phyloP scores from a whole-genome alignment of 1,284 basidiomycete genomes.

The Apiotrichum porosum region DNA sequence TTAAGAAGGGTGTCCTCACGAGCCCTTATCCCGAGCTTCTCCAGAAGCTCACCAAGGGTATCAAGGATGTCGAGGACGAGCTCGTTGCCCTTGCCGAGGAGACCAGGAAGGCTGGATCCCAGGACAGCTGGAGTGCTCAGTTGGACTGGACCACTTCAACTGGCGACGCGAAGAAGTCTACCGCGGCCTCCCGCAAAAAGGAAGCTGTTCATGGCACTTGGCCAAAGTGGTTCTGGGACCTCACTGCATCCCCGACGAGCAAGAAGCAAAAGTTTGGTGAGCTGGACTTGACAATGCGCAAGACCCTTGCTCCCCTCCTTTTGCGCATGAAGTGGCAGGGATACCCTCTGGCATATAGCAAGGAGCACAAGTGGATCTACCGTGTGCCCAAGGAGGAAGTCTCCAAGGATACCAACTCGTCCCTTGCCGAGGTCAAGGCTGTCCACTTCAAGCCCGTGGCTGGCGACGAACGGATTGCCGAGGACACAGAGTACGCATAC shows the following conservation, averaged over 20 bases:
- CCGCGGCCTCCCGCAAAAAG: background rate
- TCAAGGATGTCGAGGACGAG: background rate
- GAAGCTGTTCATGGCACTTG: slow-evolving; percentile 44
- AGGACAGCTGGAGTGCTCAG: slow-evolving; percentile 9
- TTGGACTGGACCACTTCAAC: slow-evolving; percentile 9
- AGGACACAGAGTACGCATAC: slow-evolving; percentile 52
- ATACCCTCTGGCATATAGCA: slow-evolving; percentile 78
- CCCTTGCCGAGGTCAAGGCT: slow-evolving; percentile 41
- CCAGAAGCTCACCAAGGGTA: background rate
- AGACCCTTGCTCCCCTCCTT: slow-evolving; percentile 75
- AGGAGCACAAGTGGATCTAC: slow-evolving; percentile 88
- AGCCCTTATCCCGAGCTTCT: slow-evolving; percentile 26
- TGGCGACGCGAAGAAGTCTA: background rate
- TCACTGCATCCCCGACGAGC: slow-evolving; percentile 50
- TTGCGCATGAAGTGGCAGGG: slow-evolving; percentile 83
- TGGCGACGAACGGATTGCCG: slow-evolving; percentile 21
- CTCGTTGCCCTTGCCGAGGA: slow-evolving; percentile 19
- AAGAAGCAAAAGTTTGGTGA: slow-evolving; percentile 44
- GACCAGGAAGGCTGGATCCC: slow-evolving; percentile 1
- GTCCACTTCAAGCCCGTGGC: slow-evolving; percentile 16
- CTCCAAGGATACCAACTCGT: slow-evolving; percentile 60
- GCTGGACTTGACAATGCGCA: slow-evolving; percentile 82
- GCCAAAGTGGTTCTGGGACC: slow-evolving; percentile 98
- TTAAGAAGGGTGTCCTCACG: slow-evolving; percentile 23
- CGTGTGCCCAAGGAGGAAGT: slow-evolving; percentile 56